Evolutionary conservation across 2,329 filamentous ascomycete genomes (phyloP), one percentile per base, ranked within the genome.

Genomic region (Xylaria sp.): DNA sequence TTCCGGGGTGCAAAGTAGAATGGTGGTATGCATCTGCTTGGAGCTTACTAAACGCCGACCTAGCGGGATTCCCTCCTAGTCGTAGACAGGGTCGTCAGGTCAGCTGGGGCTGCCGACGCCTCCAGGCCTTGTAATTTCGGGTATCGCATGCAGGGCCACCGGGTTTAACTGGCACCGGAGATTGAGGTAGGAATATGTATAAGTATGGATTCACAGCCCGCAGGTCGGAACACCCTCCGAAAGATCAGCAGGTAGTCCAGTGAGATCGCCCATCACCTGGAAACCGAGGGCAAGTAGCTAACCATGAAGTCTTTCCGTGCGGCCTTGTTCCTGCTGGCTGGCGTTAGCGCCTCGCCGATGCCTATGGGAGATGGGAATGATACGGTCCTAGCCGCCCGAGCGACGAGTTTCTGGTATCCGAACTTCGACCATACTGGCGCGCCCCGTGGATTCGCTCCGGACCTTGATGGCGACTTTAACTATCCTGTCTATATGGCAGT

Each of bases 401-500:
- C 71, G 7, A 70, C 69, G 24, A 76, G 72, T 55, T 83, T 80
- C 71, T 83, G 81, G 80, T 83, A 83, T 72, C 74, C 81, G 42
- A 80, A 81, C 61, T 77, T 84, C 73, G 81, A 83, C 60, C 82
- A 83, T 65, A 77, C 76, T 0, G 77, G 75, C 1, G 24, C 74
- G 0, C 62, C 76, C 17, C 77, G 81, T 7, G 81, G 82, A 6
- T 82, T 76, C 62, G 81, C 81, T 1, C 82, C 81, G 1, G 79
- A 83, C 51, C 77, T 83, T 3, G 81, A 80, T 42, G 72, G 72
- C 21, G 79, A 82, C 67, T 76, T 70, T 60, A 71, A 67, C 11
- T 84, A 83, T 61, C 72, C 77, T 0, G 80, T 83, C 17, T 83
- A 74, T 71, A 79, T 78, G 69, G 74, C 78, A 1, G 81, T 83